Base-by-base conservation (phyloP, 2,329 filamentous ascomycete species). In the Dactylellina parvicollis region DNA sequence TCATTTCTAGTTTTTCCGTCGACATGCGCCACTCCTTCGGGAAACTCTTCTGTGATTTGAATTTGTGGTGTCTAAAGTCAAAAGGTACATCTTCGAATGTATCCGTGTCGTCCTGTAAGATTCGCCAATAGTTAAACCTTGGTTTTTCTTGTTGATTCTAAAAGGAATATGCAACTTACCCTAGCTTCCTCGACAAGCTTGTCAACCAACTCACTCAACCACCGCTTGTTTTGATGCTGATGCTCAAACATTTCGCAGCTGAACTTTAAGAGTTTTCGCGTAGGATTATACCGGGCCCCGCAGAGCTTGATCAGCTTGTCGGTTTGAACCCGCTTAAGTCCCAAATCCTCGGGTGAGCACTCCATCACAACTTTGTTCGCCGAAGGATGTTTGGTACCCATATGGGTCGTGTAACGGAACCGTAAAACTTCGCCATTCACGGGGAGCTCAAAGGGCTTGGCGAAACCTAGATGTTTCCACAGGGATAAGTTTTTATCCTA, bases 371-470 rank as follows among this genome's bases (percentile, higher is more conserved):
- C 93, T 84, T 99, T 99, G 80, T 88, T 89, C 81, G 92, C 88
- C 1, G 94, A 92, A 0, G 95, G 94, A 82, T 99, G 96, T 64
- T 87, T 84, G 82, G 98, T 95, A 78, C 94, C 94, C 86, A 99
- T 90, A 83, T 98, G 98, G 36, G 90, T 93, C 14, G 95, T 99
- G 84, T 96, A 97, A 78, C 95, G 90, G 88, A 97, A 99, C 78
- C 94, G 90, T 67, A 99, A 87, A 47, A 92, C 88, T 77, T 91
- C 85, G 47, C 87, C 81, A 28, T 84, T 81, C 12, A 86, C 85
- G 1, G 94, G 92, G 1, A 88, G 86, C 73, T 85, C 82, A 80
- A 96, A 98, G 16, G 91, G 90, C 81, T 91, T 91, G 62, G 91
- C 90, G 75, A 95, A 86, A 80, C 94, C 92, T 96, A 79, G 54